phyloP scores from a whole-genome alignment of 805 yeast species.

The Metschnikowia amazonensis region DNA sequence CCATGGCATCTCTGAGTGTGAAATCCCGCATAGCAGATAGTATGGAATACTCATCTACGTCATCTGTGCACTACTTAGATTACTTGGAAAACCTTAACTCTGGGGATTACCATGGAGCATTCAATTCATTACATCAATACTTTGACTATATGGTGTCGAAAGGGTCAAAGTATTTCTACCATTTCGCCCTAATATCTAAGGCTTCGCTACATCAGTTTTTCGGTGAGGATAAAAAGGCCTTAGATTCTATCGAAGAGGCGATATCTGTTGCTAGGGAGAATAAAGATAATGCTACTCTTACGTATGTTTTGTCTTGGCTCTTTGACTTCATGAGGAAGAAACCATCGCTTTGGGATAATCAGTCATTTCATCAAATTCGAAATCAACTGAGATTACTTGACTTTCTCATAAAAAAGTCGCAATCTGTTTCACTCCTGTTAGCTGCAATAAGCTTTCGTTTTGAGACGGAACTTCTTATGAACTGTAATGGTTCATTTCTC shows the following conservation, averaged over 20 bases:
- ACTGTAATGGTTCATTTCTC: slow-evolving; percentile 46
- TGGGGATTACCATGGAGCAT: slow-evolving; percentile 60
- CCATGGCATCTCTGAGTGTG: slow-evolving; percentile 45
- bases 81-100: slow-evolving; percentile 56
- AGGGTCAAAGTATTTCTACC: slow-evolving; percentile 61
- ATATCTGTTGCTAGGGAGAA: slow-evolving; percentile 84
- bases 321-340: slow-evolving; percentile 64
- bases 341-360: slow-evolving; percentile 51
- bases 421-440: slow-evolving; percentile 43
- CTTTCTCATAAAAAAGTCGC: slow-evolving; percentile 54
- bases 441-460: slow-evolving; percentile 64
- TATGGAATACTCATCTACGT: neutral
- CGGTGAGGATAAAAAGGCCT: slow-evolving; percentile 62
- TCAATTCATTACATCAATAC: slow-evolving; percentile 49
- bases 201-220: slow-evolving; percentile 71
- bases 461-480: slow-evolving; percentile 53
- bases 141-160: slow-evolving; percentile 76
- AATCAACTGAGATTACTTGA: slow-evolving; percentile 65
- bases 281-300: slow-evolving; percentile 68
- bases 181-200: slow-evolving; percentile 68
- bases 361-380: slow-evolving; percentile 44
- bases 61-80: slow-evolving; percentile 47
- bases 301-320: slow-evolving; percentile 70
- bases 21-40: neutral
- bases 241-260: slow-evolving; percentile 81